These are phyloP conservation scores for Camellia lanceoleosa DNA, from an alignment of 148 eudicot species.

Conservation along the genomic window DNA sequence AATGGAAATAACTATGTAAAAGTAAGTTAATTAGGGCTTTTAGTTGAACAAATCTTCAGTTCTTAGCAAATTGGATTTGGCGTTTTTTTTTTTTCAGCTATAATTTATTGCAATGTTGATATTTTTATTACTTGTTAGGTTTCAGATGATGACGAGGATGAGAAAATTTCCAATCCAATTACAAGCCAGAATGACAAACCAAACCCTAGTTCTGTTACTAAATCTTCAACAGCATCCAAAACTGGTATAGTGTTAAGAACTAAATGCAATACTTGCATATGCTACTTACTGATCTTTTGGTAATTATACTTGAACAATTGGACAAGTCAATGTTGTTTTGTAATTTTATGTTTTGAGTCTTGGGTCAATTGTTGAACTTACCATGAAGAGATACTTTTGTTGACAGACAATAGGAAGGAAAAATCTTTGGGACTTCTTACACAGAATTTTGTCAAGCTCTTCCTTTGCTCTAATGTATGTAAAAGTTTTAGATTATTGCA, in stretches of 20 bases:
- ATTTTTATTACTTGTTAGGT: constrained; percentile 24
- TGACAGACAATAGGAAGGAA: constrained; percentile 79
- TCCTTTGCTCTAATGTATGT: constrained; percentile 78
- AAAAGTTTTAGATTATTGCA: neutral
- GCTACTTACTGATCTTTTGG: neutral
- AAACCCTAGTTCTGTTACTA: constrained; percentile 29
- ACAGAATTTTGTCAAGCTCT: constrained; percentile 91
- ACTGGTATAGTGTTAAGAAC: constrained; percentile 41
- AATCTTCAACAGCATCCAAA: constrained; percentile 46
- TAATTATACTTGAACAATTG: neutral
- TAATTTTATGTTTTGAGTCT: neutral
- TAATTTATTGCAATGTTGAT: neutral
- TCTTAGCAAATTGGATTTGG: neutral
- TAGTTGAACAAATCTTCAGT: neutral
- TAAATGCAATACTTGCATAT: neutral
- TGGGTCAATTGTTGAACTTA: constrained; percentile 4
- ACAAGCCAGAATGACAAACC: constrained; percentile 56
- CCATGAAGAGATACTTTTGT: neutral
- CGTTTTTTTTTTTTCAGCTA: neutral
- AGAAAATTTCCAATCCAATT: constrained; percentile 40
- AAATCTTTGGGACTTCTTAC: constrained; percentile 92
- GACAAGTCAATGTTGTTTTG: neutral
- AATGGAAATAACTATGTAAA: constrained; percentile 34
- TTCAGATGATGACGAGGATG: constrained; percentile 70
- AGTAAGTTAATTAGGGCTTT: constrained; percentile 30